These are phyloP conservation scores for Trichoderma cornu-damae DNA, from an alignment of 2,329 filamentous ascomycete species.

Conservation along the genomic window DNA sequence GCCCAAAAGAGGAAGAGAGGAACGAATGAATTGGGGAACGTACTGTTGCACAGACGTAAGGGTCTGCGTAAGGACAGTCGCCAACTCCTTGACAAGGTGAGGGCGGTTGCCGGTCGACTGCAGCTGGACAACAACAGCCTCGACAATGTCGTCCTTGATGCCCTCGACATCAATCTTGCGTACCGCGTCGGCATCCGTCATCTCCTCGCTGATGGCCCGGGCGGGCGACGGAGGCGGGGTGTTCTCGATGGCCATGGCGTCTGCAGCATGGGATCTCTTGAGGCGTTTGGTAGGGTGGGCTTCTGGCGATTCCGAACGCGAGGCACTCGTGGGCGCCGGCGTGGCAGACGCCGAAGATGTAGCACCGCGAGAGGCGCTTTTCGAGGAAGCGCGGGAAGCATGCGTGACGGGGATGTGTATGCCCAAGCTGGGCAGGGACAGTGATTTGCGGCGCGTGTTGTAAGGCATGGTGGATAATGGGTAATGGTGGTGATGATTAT, in stretches of 20 bases:
- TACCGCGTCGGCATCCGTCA: conserved; percentile 24
- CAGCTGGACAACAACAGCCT: conserved; percentile 81
- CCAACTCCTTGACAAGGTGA: conserved; percentile 90
- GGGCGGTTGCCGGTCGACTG: conserved; percentile 87
- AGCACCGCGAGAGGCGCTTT: conserved; percentile 33
- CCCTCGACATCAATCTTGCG: conserved; percentile 60
- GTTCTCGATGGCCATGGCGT: conserved; percentile 72
- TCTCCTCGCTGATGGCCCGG: conserved; percentile 28
- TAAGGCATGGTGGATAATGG: conserved; percentile 73
- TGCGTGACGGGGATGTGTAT: conserved; percentile 74
- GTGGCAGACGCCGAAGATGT: conserved; percentile 29
- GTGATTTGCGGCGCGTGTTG: conserved; percentile 93
- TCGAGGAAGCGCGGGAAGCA: conserved; percentile 51
- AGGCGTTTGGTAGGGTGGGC: conserved; percentile 57
- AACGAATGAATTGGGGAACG: conserved; percentile 37
- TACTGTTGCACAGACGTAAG: conserved; percentile 89
- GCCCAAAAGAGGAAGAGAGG: neutral
- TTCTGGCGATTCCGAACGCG: conserved; percentile 29
- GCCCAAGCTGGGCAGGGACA: conserved; percentile 87
- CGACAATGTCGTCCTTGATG: conserved; percentile 93
- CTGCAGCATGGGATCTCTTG: conserved; percentile 68
- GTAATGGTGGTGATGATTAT: neutral
- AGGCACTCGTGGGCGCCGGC: conserved; percentile 31
- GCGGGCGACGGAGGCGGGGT: conserved; percentile 56
- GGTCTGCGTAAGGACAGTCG: conserved; percentile 67